A percentile compares a stretch with the other conserved stretches of the same genome.
phyloP scores from a whole-genome alignment of 176 grass and related monocot genomes.

The Juncus inflexus region DNA sequence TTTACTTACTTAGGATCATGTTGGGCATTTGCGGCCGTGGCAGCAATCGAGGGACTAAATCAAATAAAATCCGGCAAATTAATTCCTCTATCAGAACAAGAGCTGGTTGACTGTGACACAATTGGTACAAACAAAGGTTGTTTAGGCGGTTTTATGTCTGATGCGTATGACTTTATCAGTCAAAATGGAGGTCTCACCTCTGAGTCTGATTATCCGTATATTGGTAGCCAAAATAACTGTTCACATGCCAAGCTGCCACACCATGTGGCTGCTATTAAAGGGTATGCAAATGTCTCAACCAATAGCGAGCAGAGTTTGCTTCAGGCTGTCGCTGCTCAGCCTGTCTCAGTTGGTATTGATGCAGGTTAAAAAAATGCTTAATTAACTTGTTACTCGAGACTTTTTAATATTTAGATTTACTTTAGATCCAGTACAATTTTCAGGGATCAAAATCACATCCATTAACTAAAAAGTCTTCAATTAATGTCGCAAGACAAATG shows the following conservation, averaged over 20 bases:
- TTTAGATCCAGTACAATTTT: too few relatives aligned
- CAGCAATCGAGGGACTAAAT: conserved; percentile 36
- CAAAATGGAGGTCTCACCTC: conserved; percentile 29
- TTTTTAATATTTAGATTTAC: too few relatives aligned
- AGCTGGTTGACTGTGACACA: conserved; percentile 40
- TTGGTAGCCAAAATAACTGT: conserved; percentile 14
- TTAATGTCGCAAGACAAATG: too few relatives aligned
- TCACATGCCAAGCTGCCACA: background rate
- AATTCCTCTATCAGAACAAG: conserved; percentile 36
- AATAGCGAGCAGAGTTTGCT: conserved; percentile 25
- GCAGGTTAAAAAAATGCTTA: background rate
- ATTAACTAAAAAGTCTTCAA: too few relatives aligned
- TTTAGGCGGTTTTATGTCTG: conserved; percentile 33
- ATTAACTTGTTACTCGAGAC: too few relatives aligned
- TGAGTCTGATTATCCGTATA: conserved; percentile 32
- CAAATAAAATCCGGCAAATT: conserved; percentile 26
- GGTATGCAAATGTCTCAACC: conserved; percentile 30
- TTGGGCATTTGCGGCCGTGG: conserved; percentile 42
- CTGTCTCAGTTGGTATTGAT: conserved; percentile 39
- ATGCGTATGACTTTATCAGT: conserved; percentile 32
- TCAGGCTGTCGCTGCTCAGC: conserved; percentile 30
- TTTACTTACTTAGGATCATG: conserved; percentile 32
- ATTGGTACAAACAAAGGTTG: conserved; percentile 14
- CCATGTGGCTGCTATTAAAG: conserved; percentile 28
- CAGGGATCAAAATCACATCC: too few relatives aligned